These are phyloP conservation scores for Botryotinia convoluta DNA, from an alignment of 2,329 filamentous ascomycete genomes.

Conservation along the genomic window DNA sequence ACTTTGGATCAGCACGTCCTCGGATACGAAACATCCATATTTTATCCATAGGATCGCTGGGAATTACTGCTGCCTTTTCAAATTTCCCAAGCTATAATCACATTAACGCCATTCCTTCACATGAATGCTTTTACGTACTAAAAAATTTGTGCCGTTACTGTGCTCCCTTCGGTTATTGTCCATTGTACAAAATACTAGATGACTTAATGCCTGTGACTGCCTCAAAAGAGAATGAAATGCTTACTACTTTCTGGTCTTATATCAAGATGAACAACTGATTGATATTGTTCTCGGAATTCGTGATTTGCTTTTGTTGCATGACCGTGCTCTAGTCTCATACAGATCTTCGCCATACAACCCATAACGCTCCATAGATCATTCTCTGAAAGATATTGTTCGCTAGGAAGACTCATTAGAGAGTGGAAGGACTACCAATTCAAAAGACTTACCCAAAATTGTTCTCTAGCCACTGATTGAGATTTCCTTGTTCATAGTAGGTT, in stretches of 20 bases:
- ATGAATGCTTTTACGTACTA: neutral
- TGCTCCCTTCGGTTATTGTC: neutral
- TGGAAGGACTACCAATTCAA: neutral
- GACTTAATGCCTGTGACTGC: neutral
- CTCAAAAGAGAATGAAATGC: neutral
- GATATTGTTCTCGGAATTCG: rapidly evolving
- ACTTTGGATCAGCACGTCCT: neutral
- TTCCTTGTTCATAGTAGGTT: neutral
- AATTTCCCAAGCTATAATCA: neutral
- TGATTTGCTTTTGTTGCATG: neutral
- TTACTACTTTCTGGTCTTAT: conserved; percentile 8
- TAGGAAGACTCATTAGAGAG: neutral
- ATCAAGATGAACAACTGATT: neutral
- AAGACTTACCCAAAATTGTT: neutral
- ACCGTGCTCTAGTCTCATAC: neutral
- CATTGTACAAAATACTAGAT: neutral
- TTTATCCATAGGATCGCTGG: neutral
- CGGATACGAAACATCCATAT: neutral
- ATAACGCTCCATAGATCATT: neutral
- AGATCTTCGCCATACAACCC: neutral
- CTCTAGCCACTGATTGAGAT: neutral
- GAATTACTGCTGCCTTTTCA: neutral
- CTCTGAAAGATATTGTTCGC: neutral
- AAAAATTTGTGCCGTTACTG: neutral
- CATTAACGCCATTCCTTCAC: neutral